Conservation (phyloP, 352 stramenopile species). For the Pilasporangium apinafurcum region DNA sequence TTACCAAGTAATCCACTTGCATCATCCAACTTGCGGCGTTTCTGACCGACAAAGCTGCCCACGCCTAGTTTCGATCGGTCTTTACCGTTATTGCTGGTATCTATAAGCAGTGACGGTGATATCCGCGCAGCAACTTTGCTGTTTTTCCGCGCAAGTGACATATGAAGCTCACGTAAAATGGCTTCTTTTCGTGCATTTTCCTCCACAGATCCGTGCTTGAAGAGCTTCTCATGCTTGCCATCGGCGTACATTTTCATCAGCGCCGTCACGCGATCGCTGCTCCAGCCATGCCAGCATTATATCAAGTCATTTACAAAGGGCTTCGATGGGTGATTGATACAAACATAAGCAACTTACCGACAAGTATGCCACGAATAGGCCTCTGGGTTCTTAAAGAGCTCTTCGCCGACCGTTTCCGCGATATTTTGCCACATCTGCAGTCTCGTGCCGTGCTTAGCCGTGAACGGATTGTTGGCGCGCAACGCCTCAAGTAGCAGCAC, state of each 20-base stretch:
- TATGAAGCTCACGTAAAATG: conserved; percentile 57
- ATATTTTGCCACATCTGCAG: conserved; percentile 80
- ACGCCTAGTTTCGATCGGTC: not conserved
- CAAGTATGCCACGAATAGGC: conserved; percentile 84
- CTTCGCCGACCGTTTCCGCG: conserved; percentile 49
- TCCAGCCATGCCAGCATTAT: not conserved
- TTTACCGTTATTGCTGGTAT: conserved; percentile 11
- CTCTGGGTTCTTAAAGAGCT: conserved; percentile 55
- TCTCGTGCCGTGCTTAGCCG: conserved; percentile 74
- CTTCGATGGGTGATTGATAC: not conserved
- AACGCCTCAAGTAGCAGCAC: conserved; percentile 70
- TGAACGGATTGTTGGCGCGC: conserved; percentile 69
- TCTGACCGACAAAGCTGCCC: conserved; percentile 3
- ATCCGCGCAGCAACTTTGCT: conserved; percentile 27
- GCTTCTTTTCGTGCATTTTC: conserved; percentile 63
- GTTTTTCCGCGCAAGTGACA: conserved; percentile 37
- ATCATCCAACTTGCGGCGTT: conserved; percentile 3
- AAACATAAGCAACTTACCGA: conserved; percentile 27
- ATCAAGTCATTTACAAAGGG: not conserved
- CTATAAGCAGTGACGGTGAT: conserved; percentile 5
- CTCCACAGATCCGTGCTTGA: conserved; percentile 68
- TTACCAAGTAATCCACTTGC: conserved; percentile 1
- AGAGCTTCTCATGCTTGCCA: conserved; percentile 79
- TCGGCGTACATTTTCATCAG: conserved; percentile 77
- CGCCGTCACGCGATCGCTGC: conserved; percentile 63